Base-by-base conservation (phyloP, 1,284 basidiomycete genomes). In the Chalciporus piperatoides region DNA sequence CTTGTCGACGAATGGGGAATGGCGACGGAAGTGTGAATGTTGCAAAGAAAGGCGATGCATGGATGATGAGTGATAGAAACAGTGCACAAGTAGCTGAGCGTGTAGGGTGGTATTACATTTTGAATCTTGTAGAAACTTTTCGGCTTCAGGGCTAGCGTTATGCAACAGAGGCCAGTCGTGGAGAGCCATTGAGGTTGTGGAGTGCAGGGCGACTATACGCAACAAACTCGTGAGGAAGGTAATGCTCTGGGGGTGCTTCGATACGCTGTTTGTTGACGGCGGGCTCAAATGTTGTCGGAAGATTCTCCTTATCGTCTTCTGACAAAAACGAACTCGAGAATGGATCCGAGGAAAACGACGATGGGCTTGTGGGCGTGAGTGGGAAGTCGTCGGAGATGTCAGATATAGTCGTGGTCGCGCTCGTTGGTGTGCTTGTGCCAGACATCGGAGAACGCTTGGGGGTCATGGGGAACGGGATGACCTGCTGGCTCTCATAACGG, bases 341-440 rank as follows among this genome's bases (percentile, higher is more conserved):
- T 6, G 73, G 68, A 65, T 83, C 81, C 48, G 75, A 78, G 46
- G 66, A 75, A 71, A 68, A 62, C 44, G 75, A 74, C 2, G 71
- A 70, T 2, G 86, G 86, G 44, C 84, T 88, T 35, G 81, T 80
- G 3, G 89, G 88, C 11, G 89, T 91, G 56, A 81, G 71, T 19
- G 88, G 88, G 78, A 89, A 86, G 60, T 90, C 87, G 56, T 90
- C 86, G 27, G 87, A 90, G 53, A 78, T 61, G 62, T 90, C 86
- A 19, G 87, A 90, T 30, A 78, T 74, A 27, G 81, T 79, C 6
- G 84, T 86, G 25, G 83, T 79, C 33, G 79, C 78, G 63, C 86
- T 88, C 74, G 77, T 81, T 4, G 87, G 87, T 10, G 87, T 88
- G 64, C 77, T 81, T 54, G 79, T 68, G 44, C 74, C 71, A 25